phyloP scores from a whole-genome alignment of 2,329 filamentous ascomycete genomes.

The Stachybotrys chartarum region DNA sequence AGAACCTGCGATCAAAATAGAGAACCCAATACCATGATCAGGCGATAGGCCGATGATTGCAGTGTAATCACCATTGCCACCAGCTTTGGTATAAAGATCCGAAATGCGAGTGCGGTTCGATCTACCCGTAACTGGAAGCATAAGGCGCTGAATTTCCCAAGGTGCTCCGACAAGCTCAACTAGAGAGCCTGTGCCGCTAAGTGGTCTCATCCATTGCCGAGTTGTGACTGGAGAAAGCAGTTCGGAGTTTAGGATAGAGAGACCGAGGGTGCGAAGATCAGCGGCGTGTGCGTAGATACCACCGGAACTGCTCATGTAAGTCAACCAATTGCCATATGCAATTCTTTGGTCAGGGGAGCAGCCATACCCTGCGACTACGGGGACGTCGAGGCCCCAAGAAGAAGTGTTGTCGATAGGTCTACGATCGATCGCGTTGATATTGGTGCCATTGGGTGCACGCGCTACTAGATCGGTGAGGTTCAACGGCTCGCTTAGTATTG shows the following conservation, averaged over 20 bases:
- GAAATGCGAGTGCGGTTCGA: slow-evolving; percentile 16
- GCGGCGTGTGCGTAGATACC: slow-evolving; percentile 4
- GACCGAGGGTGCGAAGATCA: slow-evolving; percentile 7
- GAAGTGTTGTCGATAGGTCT: background rate
- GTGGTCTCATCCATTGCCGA: slow-evolving; percentile 11
- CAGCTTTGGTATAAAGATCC: slow-evolving; percentile 18
- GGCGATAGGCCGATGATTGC: slow-evolving; percentile 19
- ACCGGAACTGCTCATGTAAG: slow-evolving; percentile 4
- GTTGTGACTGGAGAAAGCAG: slow-evolving; percentile 5
- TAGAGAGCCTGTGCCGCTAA: slow-evolving; percentile 6
- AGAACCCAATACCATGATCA: slow-evolving; percentile 21
- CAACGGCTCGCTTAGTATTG: slow-evolving; percentile 5
- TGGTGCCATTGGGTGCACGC: background rate
- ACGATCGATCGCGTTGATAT: slow-evolving; percentile 5
- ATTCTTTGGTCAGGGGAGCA: background rate
- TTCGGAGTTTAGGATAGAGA: slow-evolving; percentile 11
- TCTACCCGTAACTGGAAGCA: slow-evolving; percentile 1
- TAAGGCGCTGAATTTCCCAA: slow-evolving; percentile 13
- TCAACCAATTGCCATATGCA: background rate
- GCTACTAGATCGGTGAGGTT: slow-evolving; percentile 5
- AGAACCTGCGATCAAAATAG: slow-evolving; percentile 13
- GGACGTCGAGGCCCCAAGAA: slow-evolving; percentile 9
- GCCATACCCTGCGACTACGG: slow-evolving; percentile 12
- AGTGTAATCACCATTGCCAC: slow-evolving; percentile 17
- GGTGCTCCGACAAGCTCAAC: slow-evolving; percentile 8